A percentile compares a stretch with the other conserved stretches of the same genome.
phyloP scores from a whole-genome alignment of 768 basidiomycete genomes.

The Podaxis sp. region DNA sequence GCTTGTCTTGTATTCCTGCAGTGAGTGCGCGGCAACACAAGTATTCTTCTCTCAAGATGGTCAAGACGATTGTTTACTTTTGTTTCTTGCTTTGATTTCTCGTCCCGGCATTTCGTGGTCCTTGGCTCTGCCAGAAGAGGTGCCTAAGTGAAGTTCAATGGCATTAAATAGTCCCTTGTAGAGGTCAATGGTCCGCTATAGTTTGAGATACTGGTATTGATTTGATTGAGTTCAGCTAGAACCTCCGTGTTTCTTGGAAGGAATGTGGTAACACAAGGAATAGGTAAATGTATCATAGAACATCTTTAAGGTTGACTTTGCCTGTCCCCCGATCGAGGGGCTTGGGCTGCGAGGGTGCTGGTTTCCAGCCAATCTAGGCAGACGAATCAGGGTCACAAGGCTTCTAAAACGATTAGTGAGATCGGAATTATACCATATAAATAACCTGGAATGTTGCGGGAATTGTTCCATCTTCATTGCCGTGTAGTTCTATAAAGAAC shows the following conservation, averaged over 20 bases:
- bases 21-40: background rate
- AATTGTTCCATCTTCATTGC: slow-evolving; percentile 76
- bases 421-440: slow-evolving; percentile 63
- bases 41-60: background rate
- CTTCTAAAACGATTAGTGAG: background rate
- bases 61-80: background rate
- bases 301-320: slow-evolving; percentile 40
- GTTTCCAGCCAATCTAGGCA: slow-evolving; percentile 46
- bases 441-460: slow-evolving; percentile 97
- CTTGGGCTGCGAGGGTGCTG: slow-evolving; percentile 40
- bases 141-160: background rate
- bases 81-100: background rate
- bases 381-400: background rate
- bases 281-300: slow-evolving; percentile 26
- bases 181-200: background rate
- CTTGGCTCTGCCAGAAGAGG: background rate
- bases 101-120: background rate
- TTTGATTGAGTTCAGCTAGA: background rate
- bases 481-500: slow-evolving; percentile 67
- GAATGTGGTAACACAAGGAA: background rate
- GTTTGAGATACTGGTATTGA: background rate
- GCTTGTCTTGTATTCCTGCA: background rate
- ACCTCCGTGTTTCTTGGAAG: background rate
- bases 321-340: slow-evolving; percentile 45
- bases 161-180: background rate